A percentile compares a stretch with the other conserved stretches of the same genome.
phyloP scores from a whole-genome alignment of 2,329 filamentous ascomycete species.

The Blumeria hordei region DNA sequence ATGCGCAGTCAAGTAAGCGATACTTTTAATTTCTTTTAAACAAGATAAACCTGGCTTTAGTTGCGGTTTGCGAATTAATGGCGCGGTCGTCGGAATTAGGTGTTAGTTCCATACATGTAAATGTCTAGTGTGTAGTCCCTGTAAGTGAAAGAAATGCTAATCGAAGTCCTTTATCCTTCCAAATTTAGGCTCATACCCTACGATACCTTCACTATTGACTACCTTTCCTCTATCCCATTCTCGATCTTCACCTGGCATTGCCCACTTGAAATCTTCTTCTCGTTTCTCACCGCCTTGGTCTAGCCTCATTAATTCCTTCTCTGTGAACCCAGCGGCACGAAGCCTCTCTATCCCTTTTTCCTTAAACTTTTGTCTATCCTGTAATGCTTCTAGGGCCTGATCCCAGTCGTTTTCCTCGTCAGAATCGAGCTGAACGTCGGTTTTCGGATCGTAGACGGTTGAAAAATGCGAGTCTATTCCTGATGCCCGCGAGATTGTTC shows the following conservation, averaged over 20 bases:
- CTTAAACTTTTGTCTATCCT: constrained; percentile 59
- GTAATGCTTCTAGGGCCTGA: constrained; percentile 49
- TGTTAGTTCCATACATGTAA: no score
- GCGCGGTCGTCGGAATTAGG: no score
- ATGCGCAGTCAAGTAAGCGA: no score
- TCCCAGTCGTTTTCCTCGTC: constrained; percentile 47
- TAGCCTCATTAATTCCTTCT: constrained; percentile 50
- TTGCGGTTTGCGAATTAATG: no score
- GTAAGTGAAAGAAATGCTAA: background rate
- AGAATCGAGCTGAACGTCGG: constrained; percentile 29
- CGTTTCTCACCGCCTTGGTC: constrained; percentile 34
- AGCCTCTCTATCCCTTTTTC: constrained; percentile 53
- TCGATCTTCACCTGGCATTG: constrained; percentile 22
- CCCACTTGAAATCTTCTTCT: constrained; percentile 49
- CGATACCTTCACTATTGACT: constrained; percentile 27
- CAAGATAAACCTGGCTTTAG: no score
- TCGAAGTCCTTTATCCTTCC: constrained; percentile 2
- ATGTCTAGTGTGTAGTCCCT: background rate
- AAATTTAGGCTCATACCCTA: constrained; percentile 14
- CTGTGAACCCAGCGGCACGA: constrained; percentile 53
- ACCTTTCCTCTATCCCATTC: constrained; percentile 45
- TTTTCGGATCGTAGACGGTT: constrained; percentile 30
- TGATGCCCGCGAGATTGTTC: constrained; percentile 32
- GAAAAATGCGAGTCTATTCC: constrained; percentile 67
- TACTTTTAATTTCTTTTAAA: no score